Evolutionary conservation across 768 basidiomycete species (phyloP).

Genomic region (Lactifluus subvellereus): DNA sequence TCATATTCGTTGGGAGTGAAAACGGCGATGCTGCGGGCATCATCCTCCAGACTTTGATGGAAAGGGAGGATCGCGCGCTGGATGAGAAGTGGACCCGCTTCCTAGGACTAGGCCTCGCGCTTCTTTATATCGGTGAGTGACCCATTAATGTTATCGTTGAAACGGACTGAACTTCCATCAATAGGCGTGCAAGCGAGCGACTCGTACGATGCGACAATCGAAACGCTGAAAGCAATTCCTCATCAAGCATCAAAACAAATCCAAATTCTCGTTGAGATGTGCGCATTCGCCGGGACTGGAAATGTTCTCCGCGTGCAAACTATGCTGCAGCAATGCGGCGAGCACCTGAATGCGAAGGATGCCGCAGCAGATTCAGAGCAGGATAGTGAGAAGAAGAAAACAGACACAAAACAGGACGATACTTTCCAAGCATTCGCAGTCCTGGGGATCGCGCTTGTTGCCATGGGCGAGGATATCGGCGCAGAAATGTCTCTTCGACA

Average conservation of each 20-base stretch:
- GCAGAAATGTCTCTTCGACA: slow-evolving; percentile 96
- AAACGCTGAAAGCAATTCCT: slow-evolving; percentile 88
- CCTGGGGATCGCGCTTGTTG: slow-evolving; percentile 86
- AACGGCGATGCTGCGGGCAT: slow-evolving; percentile 88
- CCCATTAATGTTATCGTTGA: slow-evolving; percentile 20
- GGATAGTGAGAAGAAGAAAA: slow-evolving; percentile 52
- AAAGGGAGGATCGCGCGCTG: slow-evolving; percentile 65
- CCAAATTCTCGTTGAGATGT: slow-evolving; percentile 87
- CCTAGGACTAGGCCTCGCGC: slow-evolving; percentile 80
- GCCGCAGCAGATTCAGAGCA: slow-evolving; percentile 39
- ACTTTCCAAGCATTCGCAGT: slow-evolving; percentile 91
- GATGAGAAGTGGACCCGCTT: slow-evolving; percentile 94
- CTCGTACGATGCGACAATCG: slow-evolving; percentile 82
- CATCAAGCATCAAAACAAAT: slow-evolving; percentile 89
- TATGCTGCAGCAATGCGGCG: slow-evolving; percentile 90
- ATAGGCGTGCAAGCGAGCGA: slow-evolving; percentile 79
- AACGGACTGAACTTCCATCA: background rate
- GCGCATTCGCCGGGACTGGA: slow-evolving; percentile 91
- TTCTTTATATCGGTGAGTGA: slow-evolving; percentile 77
- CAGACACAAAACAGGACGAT: slow-evolving; percentile 52
- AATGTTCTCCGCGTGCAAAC: slow-evolving; percentile 90
- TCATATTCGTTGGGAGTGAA: slow-evolving; percentile 92
- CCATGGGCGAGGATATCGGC: slow-evolving; percentile 98
- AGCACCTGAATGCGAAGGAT: slow-evolving; percentile 62
- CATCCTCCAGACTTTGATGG: slow-evolving; percentile 90